Evolutionary conservation across 2,329 filamentous ascomycete species (phyloP).

Genomic region (Pestalotiopsis sp.): DNA sequence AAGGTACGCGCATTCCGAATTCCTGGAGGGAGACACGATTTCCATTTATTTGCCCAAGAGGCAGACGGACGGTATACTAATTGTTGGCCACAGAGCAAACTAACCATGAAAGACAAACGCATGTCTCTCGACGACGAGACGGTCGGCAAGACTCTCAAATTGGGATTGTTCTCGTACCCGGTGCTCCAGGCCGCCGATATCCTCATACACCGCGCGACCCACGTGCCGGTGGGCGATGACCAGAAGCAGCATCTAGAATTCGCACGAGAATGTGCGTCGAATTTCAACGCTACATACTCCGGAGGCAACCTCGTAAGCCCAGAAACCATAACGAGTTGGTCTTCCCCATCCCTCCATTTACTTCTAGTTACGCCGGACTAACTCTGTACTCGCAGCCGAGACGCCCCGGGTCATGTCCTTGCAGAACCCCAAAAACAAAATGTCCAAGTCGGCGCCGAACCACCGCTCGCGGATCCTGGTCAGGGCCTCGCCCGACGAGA

Average conservation of each 20-base stretch:
- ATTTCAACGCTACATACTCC: slow-evolving; percentile 79
- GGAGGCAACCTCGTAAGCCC: slow-evolving; percentile 62
- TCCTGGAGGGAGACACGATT: not conserved
- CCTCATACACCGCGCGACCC: slow-evolving; percentile 84
- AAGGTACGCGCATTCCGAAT: slow-evolving; percentile 59
- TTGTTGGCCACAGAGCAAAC: slow-evolving; percentile 62
- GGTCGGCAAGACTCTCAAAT: slow-evolving; percentile 61
- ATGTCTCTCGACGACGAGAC: slow-evolving; percentile 58
- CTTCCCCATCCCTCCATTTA: not conserved
- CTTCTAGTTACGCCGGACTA: not conserved
- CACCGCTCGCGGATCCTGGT: slow-evolving; percentile 78
- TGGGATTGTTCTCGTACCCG: slow-evolving; percentile 93
- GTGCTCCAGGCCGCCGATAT: slow-evolving; percentile 95
- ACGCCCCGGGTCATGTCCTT: slow-evolving; percentile 90
- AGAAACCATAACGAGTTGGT: slow-evolving; percentile 69
- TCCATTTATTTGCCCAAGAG: not conserved
- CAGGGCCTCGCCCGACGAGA: slow-evolving; percentile 66
- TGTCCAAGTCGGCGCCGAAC: slow-evolving; percentile 86
- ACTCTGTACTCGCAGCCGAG: slow-evolving; percentile 54
- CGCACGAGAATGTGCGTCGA: slow-evolving; percentile 78
- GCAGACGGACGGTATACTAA: not conserved
- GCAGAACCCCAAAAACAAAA: slow-evolving; percentile 74
- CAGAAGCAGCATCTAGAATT: slow-evolving; percentile 95
- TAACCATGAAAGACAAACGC: slow-evolving; percentile 61
- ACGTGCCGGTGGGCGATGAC: slow-evolving; percentile 96